Base-by-base conservation (phyloP, 2,329 filamentous ascomycete genomes). In the Fusarium brevicatenulatum region DNA sequence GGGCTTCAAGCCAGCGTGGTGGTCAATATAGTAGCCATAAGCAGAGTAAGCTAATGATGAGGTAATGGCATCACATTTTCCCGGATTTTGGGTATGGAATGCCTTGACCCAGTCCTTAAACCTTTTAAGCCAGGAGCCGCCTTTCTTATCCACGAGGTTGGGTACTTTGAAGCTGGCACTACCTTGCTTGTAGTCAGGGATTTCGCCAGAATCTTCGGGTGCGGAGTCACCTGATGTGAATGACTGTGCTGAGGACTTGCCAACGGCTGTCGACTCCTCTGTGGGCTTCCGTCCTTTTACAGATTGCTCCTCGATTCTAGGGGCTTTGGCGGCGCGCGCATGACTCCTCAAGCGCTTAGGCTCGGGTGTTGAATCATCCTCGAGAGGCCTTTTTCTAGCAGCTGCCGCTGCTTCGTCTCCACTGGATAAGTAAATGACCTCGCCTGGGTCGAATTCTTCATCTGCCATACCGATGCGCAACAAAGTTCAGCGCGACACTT, bases 81-180 rank as follows among this genome's bases (percentile, higher is more conserved):
- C 65, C 18, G 56, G 43, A 58, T 83, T 83, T 59, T 67, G 65
- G 7, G 63, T 50, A 55, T 71, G 77, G 42, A 84, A 81, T 9
- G 76, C 74, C 19, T 76, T 75, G 34, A 77, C 71, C 82, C 82
- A 83, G 56, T 80, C 79, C 54, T 79, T 76, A 61, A 83, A 79
- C 54, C 81, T 74, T n/a, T 71, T 70, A n/a, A 71, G 66, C 82
- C 82, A 83, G 8, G 80, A 79, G 15, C 79, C 79, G 19, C 78
- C 73, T 30, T 75, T 75, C 49, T 75, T 78, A 13, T 75, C 58
- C 9, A 76, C 42, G 42, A 81, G 73, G 12, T 65, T 70, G 10
- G 81, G 81, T 13, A 82, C 67, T 42, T 72, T 73, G 52, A 81
- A 78, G 34, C 65, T 66, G 37, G 68, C 23, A 16, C 70, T 66